Conservation (phyloP, 495 filamentous ascomycete species). For the Bacidia rubella region DNA sequence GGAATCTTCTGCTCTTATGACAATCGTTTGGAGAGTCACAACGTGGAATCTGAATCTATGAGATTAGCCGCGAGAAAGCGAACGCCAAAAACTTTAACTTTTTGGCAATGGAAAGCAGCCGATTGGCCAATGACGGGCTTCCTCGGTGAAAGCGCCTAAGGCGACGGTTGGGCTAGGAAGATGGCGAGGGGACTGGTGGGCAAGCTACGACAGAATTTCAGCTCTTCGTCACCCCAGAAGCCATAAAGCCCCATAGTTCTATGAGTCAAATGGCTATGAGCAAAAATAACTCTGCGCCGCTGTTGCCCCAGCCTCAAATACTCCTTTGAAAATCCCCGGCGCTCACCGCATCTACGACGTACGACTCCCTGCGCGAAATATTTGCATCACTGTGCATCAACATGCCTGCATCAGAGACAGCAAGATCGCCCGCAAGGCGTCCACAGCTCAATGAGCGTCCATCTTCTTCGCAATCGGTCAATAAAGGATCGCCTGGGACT, state of each 20-base stretch:
- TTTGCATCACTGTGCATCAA: not conserved
- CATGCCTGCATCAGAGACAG: not conserved
- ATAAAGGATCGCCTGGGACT: slow-evolving; percentile 13
- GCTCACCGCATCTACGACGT: not conserved
- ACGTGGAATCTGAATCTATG: too few species aligned
- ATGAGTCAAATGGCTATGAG: too few species aligned
- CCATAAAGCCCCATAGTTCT: not conserved
- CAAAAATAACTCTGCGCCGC: too few species aligned
- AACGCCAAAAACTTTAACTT: not conserved
- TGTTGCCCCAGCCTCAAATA: too few species aligned
- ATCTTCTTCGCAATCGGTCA: slow-evolving; percentile 15
- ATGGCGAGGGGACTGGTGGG: not conserved
- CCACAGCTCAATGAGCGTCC: slow-evolving; percentile 13
- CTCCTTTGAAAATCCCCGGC: too few species aligned
- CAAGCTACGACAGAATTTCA: not conserved
- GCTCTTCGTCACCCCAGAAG: not conserved
- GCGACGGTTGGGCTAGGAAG: not conserved
- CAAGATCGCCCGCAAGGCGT: slow-evolving; percentile 11
- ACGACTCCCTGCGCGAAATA: not conserved
- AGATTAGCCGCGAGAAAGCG: not conserved
- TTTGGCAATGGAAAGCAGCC: not conserved
- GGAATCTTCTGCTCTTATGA: too few species aligned
- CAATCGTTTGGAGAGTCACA: too few species aligned
- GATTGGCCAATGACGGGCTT: not conserved
- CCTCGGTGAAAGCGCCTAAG: not conserved